Evolutionary conservation across 2,329 filamentous ascomycete genomes (phyloP).

Genomic region (Botrytis fragariae): DNA sequence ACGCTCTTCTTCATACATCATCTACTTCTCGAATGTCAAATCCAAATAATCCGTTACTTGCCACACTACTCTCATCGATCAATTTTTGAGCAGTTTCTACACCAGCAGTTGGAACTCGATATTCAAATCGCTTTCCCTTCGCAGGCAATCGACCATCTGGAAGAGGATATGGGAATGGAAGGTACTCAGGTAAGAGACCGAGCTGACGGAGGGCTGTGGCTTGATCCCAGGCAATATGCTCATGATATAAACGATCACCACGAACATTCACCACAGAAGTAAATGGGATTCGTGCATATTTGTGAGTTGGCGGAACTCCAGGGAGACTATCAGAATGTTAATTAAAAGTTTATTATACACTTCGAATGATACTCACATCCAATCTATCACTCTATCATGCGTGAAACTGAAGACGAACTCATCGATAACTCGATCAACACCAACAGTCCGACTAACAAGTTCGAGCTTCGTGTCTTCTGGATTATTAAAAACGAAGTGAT

Average conservation of each 20-base stretch:
- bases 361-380: slow-evolving; percentile 53
- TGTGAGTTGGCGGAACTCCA: slow-evolving; percentile 56
- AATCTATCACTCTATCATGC: slow-evolving; percentile 62
- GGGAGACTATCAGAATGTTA: slow-evolving; percentile 45
- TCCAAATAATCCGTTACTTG: slow-evolving; percentile 54
- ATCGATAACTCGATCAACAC: slow-evolving; percentile 68
- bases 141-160: slow-evolving; percentile 35
- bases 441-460: slow-evolving; percentile 68
- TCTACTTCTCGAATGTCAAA: slow-evolving; percentile 31
- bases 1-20: background rate
- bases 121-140: slow-evolving; percentile 47
- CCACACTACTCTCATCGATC: slow-evolving; percentile 50
- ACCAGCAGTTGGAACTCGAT: slow-evolving; percentile 59
- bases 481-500: slow-evolving; percentile 75
- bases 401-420: slow-evolving; percentile 67
- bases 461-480: slow-evolving; percentile 65
- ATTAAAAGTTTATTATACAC: background rate
- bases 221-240: slow-evolving; percentile 72
- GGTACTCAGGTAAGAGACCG: slow-evolving; percentile 49
- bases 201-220: slow-evolving; percentile 59
- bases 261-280: slow-evolving; percentile 65
- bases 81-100: slow-evolving; percentile 50
- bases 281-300: slow-evolving; percentile 57
- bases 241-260: slow-evolving; percentile 66
- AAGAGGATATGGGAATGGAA: slow-evolving; percentile 49